Evolutionary conservation across 768 basidiomycete genomes (phyloP).

Genomic region (Suillus ampliporus): DNA sequence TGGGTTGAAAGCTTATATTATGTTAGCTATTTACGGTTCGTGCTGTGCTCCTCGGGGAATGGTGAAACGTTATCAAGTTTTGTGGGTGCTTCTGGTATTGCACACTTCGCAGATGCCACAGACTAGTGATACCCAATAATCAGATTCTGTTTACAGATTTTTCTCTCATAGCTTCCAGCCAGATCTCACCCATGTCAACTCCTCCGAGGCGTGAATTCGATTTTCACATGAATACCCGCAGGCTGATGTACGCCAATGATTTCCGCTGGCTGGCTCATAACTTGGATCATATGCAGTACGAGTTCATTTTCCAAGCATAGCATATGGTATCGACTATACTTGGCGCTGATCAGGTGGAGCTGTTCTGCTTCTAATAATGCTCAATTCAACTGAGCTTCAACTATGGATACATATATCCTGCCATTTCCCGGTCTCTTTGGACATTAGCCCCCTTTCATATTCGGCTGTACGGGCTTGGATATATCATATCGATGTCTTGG

Average conservation of each 20-base stretch:
- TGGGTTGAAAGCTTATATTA: not conserved
- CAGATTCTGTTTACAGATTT: not conserved
- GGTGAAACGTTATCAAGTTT: not conserved
- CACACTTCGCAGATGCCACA: not conserved
- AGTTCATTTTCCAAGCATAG: constrained; percentile 1
- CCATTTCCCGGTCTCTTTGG: not conserved
- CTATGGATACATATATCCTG: constrained; percentile 34
- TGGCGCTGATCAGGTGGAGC: constrained; percentile 2
- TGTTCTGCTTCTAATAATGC: not conserved
- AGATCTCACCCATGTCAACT: not conserved
- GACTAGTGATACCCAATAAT: not conserved
- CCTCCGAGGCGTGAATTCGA: not conserved
- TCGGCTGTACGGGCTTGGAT: not conserved
- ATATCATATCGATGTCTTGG: constrained; percentile 41
- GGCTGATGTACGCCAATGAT: not conserved
- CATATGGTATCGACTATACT: not conserved
- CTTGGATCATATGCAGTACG: not conserved
- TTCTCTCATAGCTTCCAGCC: not conserved
- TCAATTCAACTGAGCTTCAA: constrained; percentile 23
- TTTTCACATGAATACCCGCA: constrained; percentile 4
- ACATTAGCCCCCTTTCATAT: constrained; percentile 4
- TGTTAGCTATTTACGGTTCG: not conserved
- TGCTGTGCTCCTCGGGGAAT: not conserved
- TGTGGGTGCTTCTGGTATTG: not conserved
- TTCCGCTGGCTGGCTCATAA: not conserved